Evolutionary conservation across 2,329 filamentous ascomycete genomes (phyloP), one percentile per base, ranked within the genome.

Genomic region (Phyllosticta citriasiana): DNA sequence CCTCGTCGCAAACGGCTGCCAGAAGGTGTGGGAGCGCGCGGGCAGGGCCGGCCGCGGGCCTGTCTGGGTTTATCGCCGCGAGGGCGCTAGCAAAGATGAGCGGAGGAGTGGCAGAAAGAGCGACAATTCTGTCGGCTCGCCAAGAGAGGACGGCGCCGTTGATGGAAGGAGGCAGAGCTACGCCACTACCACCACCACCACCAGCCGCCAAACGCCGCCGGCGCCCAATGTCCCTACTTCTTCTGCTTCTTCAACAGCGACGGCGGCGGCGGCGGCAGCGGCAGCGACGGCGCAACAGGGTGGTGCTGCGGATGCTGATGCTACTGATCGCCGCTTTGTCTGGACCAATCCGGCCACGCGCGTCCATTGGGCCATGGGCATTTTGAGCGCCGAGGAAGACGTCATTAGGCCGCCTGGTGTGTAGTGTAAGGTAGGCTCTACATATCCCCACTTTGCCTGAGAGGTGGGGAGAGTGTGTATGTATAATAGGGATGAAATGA

Each of bases 1-100:
- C 35, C 84, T 91, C 51, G 93, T 97, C 64, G 90, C 90, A 0
- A 80, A 84, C 56, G 91, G 91, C 1, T 96, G 91, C 72, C 92
- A 97, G 73, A 87, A 85, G 2, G 82, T 85, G 0, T 99, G 94
- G 94, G 80, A 83, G 63, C 89, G 87, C 69, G 86, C 88, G 0
- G 88, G 84, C 3, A 82, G 86, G 64, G 78, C 88, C 66, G 89
- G 89, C 0, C 82, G 84, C 54, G 93, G 91, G 0, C 91, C 91
- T 3, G 85, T 85, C 0, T 97, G 96, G 51, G 47, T 47, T 16
- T 62, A 62, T 24, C 19, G 19, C 30, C 24, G 56, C 6, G 54
- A 52, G 55, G 55, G 53, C 3, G 33, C 55, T 7, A 27, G 10
- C 14, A 35, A 35, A n/a, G 60, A 58, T 22, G 60, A 58, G 53